phyloP scores from a whole-genome alignment of 1,139 yeast species.

The Zygosaccharomyces sapae region DNA sequence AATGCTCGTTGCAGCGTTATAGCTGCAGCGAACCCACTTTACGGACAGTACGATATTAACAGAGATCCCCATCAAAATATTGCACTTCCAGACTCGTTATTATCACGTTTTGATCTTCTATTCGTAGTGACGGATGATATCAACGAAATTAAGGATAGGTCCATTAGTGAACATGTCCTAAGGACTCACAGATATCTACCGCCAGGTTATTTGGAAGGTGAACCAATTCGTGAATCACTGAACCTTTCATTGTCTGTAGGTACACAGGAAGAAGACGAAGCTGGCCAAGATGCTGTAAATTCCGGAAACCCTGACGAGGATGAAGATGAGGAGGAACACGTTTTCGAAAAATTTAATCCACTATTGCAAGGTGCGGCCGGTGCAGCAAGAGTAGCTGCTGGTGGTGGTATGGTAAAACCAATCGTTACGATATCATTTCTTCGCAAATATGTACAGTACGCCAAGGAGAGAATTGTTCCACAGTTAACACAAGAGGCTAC shows the following conservation, averaged over 20 bases:
- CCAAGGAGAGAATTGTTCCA: constrained; percentile 85
- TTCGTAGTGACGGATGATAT: constrained; percentile 97
- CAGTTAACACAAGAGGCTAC: constrained; percentile 74
- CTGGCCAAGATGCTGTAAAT: constrained; percentile 24
- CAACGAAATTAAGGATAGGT: constrained; percentile 76
- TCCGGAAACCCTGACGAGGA: constrained; percentile 27
- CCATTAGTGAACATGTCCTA: constrained; percentile 90
- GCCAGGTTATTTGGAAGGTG: constrained; percentile 88
- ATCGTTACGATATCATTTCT: constrained; percentile 79
- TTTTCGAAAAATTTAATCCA: constrained; percentile 80
- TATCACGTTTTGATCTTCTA: constrained; percentile 93
- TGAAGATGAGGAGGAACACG: constrained; percentile 44
- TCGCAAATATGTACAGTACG: constrained; percentile 89
- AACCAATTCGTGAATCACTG: constrained; percentile 79
- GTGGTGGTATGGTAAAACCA: constrained; percentile 48
- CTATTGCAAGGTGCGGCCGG: constrained; percentile 75
- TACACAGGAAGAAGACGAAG: constrained; percentile 42
- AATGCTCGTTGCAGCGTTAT: constrained; percentile 96
- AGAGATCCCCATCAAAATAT: constrained; percentile 96
- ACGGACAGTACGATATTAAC: constrained; percentile 94
- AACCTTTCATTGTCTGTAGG: constrained; percentile 78
- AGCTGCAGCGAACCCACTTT: constrained; percentile 98
- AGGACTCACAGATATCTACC: constrained; percentile 90
- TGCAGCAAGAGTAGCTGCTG: constrained; percentile 37
- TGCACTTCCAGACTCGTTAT: constrained; percentile 91